Evolutionary conservation across 306 rosid species (phyloP).

Genomic region (Betula pendula): DNA sequence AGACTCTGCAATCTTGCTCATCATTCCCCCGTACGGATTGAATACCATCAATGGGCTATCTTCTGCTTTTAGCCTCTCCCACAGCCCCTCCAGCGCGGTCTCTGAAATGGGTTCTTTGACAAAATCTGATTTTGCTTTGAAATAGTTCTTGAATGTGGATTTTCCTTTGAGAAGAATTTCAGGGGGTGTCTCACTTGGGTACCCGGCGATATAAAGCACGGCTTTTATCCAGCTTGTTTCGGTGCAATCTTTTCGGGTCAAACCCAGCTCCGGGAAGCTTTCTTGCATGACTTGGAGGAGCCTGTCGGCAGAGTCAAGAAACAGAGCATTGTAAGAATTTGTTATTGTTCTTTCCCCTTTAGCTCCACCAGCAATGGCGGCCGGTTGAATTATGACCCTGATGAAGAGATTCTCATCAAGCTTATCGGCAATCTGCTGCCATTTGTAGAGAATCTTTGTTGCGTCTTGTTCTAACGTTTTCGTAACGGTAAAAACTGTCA

Average conservation of each 20-base stretch:
- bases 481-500: conserved; percentile 68
- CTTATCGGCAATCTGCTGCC: conserved; percentile 69
- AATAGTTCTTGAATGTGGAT: conserved; percentile 61
- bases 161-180: conserved; percentile 68
- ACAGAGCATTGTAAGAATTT: conserved; percentile 64
- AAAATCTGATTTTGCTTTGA: conserved; percentile 89
- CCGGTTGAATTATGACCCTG: conserved; percentile 51
- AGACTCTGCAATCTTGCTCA: conserved; percentile 59
- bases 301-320: conserved; percentile 51
- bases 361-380: conserved; percentile 4
- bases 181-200: conserved; percentile 50
- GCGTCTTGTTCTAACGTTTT: conserved; percentile 60
- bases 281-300: conserved; percentile 52
- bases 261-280: conserved; percentile 70
- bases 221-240: conserved; percentile 79
- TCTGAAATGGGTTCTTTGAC: conserved; percentile 64
- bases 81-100: conserved; percentile 57
- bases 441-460: conserved; percentile 50
- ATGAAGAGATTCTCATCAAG: conserved; percentile 67
- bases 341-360: conserved; percentile 51
- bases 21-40: conserved; percentile 82
- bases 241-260: conserved; percentile 46
- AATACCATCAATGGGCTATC: conserved; percentile 49
- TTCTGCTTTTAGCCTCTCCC: conserved; percentile 66
- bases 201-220: conserved; percentile 71